A percentile compares a stretch with the other conserved stretches of the same genome.
These are phyloP conservation scores for Myxozyma geophila DNA, from an alignment of 805 yeast genomes.

Conservation along the genomic window DNA sequence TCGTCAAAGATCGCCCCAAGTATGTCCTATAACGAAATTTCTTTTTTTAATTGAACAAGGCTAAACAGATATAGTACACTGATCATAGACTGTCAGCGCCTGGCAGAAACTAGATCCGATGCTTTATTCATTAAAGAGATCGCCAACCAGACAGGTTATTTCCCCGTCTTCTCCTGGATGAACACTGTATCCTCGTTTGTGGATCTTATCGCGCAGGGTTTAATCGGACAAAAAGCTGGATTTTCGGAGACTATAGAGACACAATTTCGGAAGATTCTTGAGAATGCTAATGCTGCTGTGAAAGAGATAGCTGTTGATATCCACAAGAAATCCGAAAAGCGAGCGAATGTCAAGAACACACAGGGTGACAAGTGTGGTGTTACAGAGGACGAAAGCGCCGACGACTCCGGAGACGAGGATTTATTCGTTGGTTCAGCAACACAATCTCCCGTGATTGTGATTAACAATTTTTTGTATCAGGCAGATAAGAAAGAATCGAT, in stretches of 20 bases:
- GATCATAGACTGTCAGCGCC: conserved; percentile 77
- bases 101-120: conserved; percentile 77
- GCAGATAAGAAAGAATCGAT: conserved; percentile 66
- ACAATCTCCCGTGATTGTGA: conserved; percentile 80
- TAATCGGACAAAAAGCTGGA: conserved; percentile 94
- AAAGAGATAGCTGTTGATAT: conserved; percentile 56
- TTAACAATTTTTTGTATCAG: conserved; percentile 70
- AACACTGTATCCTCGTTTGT: conserved; percentile 75
- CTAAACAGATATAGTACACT: conserved; percentile 34
- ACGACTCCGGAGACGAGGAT: conserved; percentile 57
- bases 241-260: conserved; percentile 80
- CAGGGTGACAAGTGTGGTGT: not conserved
- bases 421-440: conserved; percentile 84
- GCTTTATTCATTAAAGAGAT: conserved; percentile 66
- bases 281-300: conserved; percentile 73
- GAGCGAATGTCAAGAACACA: not conserved
- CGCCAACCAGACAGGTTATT: conserved; percentile 83
- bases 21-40: too few relatives aligned
- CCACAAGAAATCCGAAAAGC: not conserved
- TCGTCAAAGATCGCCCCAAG: conserved; percentile 58
- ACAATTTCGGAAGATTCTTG: conserved; percentile 79
- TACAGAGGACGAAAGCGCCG: conserved; percentile 30
- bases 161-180: conserved; percentile 92
- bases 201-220: conserved; percentile 84
- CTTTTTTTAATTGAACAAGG: not conserved